These are phyloP conservation scores for Cantharellus anzutake DNA, from an alignment of 768 basidiomycete genomes.

Conservation along the genomic window DNA sequence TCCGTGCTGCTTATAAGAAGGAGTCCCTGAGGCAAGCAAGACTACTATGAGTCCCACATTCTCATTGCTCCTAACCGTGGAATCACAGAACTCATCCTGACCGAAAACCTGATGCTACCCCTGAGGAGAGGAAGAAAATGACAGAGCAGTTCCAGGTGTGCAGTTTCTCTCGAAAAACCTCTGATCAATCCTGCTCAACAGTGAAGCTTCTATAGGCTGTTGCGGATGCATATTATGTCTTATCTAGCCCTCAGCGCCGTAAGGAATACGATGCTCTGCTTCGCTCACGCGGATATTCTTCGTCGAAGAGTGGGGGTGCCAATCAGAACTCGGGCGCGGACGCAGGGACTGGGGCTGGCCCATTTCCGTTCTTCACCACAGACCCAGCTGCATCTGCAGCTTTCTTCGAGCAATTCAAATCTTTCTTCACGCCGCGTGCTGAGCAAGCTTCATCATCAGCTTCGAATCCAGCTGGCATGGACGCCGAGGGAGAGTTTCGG, in stretches of 20 bases:
- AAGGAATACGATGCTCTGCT: constrained; percentile 21
- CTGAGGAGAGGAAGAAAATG: constrained; percentile 47
- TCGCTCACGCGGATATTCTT: constrained; percentile 16
- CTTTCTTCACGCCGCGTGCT: constrained; percentile 38
- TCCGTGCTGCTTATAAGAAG: constrained; percentile 59
- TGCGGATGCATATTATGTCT: constrained; percentile 87
- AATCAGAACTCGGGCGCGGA: constrained; percentile 23
- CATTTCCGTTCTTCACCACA: constrained; percentile 23
- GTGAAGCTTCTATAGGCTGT: constrained; percentile 34
- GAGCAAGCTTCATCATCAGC: background rate
- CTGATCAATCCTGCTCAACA: constrained; percentile 1
- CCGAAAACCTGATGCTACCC: constrained; percentile 47
- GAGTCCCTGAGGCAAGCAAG: constrained; percentile 45
- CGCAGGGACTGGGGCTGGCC: constrained; percentile 17
- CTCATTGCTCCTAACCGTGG: background rate
- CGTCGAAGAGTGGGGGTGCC: constrained; percentile 46
- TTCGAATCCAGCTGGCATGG: background rate
- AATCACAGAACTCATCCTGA: constrained; percentile 68
- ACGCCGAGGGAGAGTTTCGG: constrained; percentile 14
- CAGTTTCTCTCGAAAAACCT: constrained; percentile 3
- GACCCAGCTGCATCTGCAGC: constrained; percentile 48
- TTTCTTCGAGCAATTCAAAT: constrained; percentile 62
- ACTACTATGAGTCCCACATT: background rate
- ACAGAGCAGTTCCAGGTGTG: constrained; percentile 73
- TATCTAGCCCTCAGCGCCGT: constrained; percentile 46